Evolutionary conservation across 441 rosid genomes (phyloP), one percentile per base, ranked within the genome.

Genomic region (Dalechampia spathulata): DNA sequence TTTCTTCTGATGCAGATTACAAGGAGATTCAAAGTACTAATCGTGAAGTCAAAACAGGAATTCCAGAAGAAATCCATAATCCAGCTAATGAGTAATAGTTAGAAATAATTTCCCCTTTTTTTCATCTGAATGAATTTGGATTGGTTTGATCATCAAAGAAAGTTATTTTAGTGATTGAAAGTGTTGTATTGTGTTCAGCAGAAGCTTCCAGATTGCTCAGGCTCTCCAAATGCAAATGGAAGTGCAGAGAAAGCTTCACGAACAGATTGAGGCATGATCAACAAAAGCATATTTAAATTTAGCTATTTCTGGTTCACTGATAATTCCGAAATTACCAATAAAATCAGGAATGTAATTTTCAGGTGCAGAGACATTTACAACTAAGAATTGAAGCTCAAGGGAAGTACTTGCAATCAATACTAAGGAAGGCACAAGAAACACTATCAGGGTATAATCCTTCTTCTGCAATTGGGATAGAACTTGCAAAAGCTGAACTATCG

Each of bases 361-460:
- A 92, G 99, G 99, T 93, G 47, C 97, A 93, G 75, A 87, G 83
- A 70, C 99, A 80, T 75, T 76, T 93, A 43, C 99, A 87, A 73
- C 85, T 93, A 67, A 84, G 95, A 73, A 93, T 93, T 51, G 99
- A 89, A 72, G 97, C 99, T 62, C 97, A 93, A 73, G 96, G 96
- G 42, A 93, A 89, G 77, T 93, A 93, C 75, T 63, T 93, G 52
- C 90, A 82, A 17, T 78, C 99, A 1, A 96, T 93, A 41, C 62
- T 89, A 62, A 77, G 69, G 55, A 89, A 82, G 73, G 99, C 99
- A 63, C 93, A 89, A 73, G 95, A 89, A 76, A 89, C 96, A 27
- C 82, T 93, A 15, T 66, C 92, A 14, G 92, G 87, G 21, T 87
- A 86, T 63, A 70, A 67, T 63, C 69, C 83, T 49, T 83, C 87